Evolutionary conservation across 2,329 filamentous ascomycete genomes (phyloP), one percentile per base, ranked within the genome.

Genomic region (Thielaviopsis ethacetica): DNA sequence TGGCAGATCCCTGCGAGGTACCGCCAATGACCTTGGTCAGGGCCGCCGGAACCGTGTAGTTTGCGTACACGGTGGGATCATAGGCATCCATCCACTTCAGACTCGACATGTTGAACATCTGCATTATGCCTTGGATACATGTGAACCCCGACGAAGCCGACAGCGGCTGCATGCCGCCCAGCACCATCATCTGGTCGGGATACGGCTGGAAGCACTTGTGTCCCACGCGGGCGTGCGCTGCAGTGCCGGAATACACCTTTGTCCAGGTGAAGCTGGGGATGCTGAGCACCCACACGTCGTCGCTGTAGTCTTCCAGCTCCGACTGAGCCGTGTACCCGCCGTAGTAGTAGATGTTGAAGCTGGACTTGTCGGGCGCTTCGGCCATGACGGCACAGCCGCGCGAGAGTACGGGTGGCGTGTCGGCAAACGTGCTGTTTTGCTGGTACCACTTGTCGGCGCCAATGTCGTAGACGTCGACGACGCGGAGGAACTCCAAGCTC

Each of bases 271-370:
- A 94, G 0, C 84, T 84, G 0, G 88, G 88, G 5, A 94, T 72
- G 0, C 86, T 88, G 13, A 93, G 73, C 22, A 90, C 84, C 86
- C 86, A 93, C 68, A 91, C 85, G 53, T 88, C 85, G 62, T 89
- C 82, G 58, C 69, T 75, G 63, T 75, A 79, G 17, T 68, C 62
- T 0, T 70, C 60, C 7, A 12, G n/a, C 4, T 24, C 26, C 5
- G 44, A 51, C 5, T 82, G 63, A 0, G 79, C 81, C 60, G 81
- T 71, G 66, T 85, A 91, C 0, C 88, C 88, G 17, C 86, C 88
- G 65, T 89, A 93, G 71, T 88, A 88, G 73, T 91, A 91, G 55
- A 94, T 83, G 67, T 91, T 90, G 69, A 85, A 87, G 61, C 84
- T 89, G 12, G 85, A 86, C 38, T 75, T 76, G 66, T 90, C 86